These are phyloP conservation scores for Neurospora sp. DNA, from an alignment of 495 filamentous ascomycete species.

Conservation along the genomic window DNA sequence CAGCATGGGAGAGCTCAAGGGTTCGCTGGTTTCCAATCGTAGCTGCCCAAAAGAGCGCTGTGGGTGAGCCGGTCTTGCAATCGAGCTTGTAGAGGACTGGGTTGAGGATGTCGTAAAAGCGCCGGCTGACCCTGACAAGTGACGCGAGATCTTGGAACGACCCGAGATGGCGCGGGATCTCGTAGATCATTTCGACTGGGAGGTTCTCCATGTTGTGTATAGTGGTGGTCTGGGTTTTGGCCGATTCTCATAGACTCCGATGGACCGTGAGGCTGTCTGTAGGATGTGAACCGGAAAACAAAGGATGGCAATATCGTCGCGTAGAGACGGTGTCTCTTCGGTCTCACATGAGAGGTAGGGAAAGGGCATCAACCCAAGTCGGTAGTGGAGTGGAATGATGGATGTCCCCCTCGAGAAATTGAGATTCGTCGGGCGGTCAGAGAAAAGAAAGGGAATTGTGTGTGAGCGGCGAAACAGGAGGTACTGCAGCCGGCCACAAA, in stretches of 20 bases:
- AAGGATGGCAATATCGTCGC: too few species aligned
- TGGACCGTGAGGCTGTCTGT: too few species aligned
- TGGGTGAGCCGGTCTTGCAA: background rate
- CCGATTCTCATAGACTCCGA: too few species aligned
- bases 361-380: too few species aligned
- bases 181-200: slow-evolving; percentile 2
- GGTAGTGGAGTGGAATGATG: background rate
- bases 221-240: too few species aligned
- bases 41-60: slow-evolving; percentile 5
- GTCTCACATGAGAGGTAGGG: too few species aligned
- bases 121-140: background rate
- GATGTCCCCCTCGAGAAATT: background rate
- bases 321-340: too few species aligned
- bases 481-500: background rate
- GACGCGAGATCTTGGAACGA: background rate
- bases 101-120: background rate
- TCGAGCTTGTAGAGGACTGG: slow-evolving; percentile 2
- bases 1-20: background rate
- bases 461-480: background rate
- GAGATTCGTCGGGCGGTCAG: too few species aligned
- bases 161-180: slow-evolving; percentile 4
- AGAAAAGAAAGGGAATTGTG: too few species aligned
- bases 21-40: background rate
- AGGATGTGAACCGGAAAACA: background rate
- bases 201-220: background rate